Conservation (phyloP, 306 rosid species). For the Prunus mira region DNA sequence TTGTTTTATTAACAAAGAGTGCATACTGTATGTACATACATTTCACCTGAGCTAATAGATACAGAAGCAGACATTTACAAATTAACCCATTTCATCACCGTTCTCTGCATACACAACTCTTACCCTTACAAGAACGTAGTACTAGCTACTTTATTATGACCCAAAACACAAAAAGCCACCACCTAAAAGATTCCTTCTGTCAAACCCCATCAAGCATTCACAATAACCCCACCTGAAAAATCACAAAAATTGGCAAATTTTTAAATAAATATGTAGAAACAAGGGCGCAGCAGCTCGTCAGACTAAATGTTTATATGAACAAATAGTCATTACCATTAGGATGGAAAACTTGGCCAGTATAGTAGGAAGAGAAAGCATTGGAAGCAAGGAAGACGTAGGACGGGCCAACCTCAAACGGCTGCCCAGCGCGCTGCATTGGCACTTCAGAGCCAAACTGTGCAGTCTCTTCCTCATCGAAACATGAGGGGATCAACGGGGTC, state of each 20-base stretch:
- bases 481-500: conserved; percentile 62
- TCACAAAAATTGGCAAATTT: not conserved
- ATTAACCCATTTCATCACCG: not conserved
- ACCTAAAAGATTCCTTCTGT: not conserved
- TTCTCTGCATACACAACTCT: not conserved
- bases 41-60: not conserved
- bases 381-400: conserved; percentile 62
- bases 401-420: conserved; percentile 79
- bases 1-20: too few relatives aligned
- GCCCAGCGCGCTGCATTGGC: conserved; percentile 79
- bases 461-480: conserved; percentile 35
- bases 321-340: conserved; percentile 54
- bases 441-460: conserved; percentile 38
- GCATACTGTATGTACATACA: not conserved
- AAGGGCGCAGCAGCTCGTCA: not conserved
- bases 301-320: not conserved
- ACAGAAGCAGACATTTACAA: not conserved
- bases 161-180: not conserved
- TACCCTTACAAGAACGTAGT: not conserved
- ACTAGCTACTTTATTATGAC: not conserved
- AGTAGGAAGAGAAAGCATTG: conserved; percentile 58
- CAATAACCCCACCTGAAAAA: conserved; percentile 58
- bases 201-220: conserved; percentile 45
- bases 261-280: not conserved
- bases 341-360: conserved; percentile 72